Conservation (phyloP, 805 yeast genomes). For the Naumovozyma dairenensis region DNA sequence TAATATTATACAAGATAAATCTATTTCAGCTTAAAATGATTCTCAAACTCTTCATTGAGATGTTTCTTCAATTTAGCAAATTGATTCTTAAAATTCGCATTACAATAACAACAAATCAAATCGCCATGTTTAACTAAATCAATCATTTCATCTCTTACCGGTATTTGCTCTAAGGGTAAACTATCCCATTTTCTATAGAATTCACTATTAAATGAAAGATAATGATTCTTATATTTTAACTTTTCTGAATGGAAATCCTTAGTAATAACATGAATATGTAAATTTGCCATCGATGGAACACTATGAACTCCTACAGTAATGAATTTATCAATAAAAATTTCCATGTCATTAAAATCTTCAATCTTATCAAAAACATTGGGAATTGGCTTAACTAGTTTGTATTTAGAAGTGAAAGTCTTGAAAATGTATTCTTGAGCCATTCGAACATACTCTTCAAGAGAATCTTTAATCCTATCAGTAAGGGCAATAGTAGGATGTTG, state of each 20-base stretch:
- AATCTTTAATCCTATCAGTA: slow-evolving; percentile 27
- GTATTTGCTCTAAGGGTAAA: slow-evolving; percentile 32
- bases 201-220: slow-evolving; percentile 55
- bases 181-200: slow-evolving; percentile 52
- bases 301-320: slow-evolving; percentile 58
- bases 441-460: slow-evolving; percentile 29
- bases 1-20: not conserved
- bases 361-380: slow-evolving; percentile 10
- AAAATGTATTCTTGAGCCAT: slow-evolving; percentile 25
- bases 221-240: slow-evolving; percentile 56
- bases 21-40: slow-evolving; percentile 11
- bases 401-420: slow-evolving; percentile 12
- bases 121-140: slow-evolving; percentile 23
- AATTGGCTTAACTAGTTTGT: slow-evolving; percentile 6
- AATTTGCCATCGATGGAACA: slow-evolving; percentile 56
- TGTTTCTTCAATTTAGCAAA: slow-evolving; percentile 37
- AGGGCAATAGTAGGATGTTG: slow-evolving; percentile 44
- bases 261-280: slow-evolving; percentile 68
- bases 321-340: slow-evolving; percentile 14
- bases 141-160: slow-evolving; percentile 34
- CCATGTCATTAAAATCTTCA: slow-evolving; percentile 10
- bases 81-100: slow-evolving; percentile 32
- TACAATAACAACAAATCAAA: slow-evolving; percentile 36
- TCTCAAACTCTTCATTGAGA: slow-evolving; percentile 30
- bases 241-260: slow-evolving; percentile 46